Percentiles rank a stretch among this genome's conserved stretches.
These are phyloP conservation scores for Corymbia calophylla DNA, from an alignment of 441 rosid genomes.

Conservation along the genomic window DNA sequence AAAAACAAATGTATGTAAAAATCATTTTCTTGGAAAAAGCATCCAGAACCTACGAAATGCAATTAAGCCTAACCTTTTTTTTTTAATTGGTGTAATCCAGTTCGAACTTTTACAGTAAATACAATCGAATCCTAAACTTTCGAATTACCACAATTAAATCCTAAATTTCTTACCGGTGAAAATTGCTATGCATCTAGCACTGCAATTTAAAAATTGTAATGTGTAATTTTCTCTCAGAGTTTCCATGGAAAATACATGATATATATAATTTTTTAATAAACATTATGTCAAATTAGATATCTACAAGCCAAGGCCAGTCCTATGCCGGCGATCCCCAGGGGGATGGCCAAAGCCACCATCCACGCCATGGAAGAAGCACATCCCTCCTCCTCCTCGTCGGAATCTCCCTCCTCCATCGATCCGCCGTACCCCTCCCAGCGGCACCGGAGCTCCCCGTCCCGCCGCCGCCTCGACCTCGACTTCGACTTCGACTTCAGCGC, in stretches of 20 bases:
- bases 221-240: background rate
- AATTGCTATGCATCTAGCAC: background rate
- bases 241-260: background rate
- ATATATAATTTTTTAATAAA: background rate
- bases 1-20: background rate
- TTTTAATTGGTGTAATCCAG: background rate
- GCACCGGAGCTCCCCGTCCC: background rate
- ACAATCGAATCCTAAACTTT: background rate
- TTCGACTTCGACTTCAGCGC: conserved; percentile 14
- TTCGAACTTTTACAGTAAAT: rapidly evolving
- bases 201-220: background rate
- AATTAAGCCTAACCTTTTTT: background rate
- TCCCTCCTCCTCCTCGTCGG: background rate
- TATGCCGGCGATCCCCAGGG: background rate
- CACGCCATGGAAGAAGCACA: background rate
- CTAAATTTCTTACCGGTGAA: background rate
- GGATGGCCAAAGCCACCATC: background rate
- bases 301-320: background rate
- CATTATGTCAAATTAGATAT: background rate
- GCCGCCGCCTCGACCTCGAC: background rate
- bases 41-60: background rate
- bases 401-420: background rate
- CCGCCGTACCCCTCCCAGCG: background rate
- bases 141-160: rapidly evolving
- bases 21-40: background rate